Percentiles rank a stretch among this genome's conserved stretches.
Evolutionary conservation across 192 early-diverging fungal genomes (phyloP).

Genomic region (Backusella mclennaniae): DNA sequence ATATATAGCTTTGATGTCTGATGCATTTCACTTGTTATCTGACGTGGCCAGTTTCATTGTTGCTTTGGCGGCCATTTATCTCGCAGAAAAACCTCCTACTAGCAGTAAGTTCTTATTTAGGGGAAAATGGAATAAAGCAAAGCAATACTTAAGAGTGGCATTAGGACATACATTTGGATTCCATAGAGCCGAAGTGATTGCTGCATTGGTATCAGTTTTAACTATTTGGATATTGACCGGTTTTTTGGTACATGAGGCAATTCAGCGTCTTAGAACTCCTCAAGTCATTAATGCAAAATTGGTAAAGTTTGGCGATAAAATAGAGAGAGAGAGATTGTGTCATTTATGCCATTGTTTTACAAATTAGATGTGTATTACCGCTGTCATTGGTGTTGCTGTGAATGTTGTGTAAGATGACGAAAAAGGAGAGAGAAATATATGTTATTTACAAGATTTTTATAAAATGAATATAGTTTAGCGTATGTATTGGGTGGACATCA

Average conservation of each 20-base stretch:
- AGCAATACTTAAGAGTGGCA: background rate
- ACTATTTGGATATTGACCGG: constrained; percentile 78
- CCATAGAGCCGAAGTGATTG: constrained; percentile 76
- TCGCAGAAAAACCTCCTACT: constrained; percentile 63
- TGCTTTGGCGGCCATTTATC: constrained; percentile 62
- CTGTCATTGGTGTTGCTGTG: constrained; percentile 70
- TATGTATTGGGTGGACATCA: constrained; percentile 55
- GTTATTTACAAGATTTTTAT: background rate
- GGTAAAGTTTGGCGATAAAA: constrained; percentile 2
- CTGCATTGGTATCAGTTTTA: constrained; percentile 72
- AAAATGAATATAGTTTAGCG: constrained; percentile 37
- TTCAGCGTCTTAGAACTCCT: constrained; percentile 63
- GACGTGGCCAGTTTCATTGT: constrained; percentile 77
- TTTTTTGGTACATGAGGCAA: constrained; percentile 67
- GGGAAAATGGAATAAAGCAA: background rate
- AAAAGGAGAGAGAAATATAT: background rate
- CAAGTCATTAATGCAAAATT: constrained; percentile 61
- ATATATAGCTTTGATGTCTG: constrained; percentile 65
- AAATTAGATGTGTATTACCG: constrained; percentile 63
- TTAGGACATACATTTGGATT: constrained; percentile 69
- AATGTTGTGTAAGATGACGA: constrained; percentile 63
- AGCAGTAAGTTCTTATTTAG: constrained; percentile 33
- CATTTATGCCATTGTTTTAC: background rate
- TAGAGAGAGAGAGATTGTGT: background rate
- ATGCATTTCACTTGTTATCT: constrained; percentile 71